These are phyloP conservation scores for Boletellus emodensis DNA, from an alignment of 768 basidiomycete species.

Conservation along the genomic window DNA sequence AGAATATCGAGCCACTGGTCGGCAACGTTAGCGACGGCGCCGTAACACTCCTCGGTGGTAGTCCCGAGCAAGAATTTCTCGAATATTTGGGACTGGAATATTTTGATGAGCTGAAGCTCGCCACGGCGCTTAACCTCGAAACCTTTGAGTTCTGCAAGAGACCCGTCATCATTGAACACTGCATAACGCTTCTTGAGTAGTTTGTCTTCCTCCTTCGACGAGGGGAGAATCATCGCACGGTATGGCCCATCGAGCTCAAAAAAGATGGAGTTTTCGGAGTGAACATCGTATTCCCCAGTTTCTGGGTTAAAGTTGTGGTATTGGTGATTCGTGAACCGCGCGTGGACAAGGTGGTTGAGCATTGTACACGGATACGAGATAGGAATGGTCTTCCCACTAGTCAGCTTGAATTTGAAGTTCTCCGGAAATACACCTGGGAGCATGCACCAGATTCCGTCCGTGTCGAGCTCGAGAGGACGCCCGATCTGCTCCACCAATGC, in stretches of 20 bases:
- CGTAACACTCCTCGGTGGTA: constrained; percentile 94
- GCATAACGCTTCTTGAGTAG: constrained; percentile 98
- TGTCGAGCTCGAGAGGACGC: constrained; percentile 94
- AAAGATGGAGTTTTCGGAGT: constrained; percentile 98
- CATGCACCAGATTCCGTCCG: constrained; percentile 99
- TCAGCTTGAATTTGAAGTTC: constrained; percentile 92
- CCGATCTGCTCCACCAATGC: constrained; percentile 97
- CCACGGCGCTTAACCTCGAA: constrained; percentile 99
- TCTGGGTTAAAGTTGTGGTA: constrained; percentile 90
- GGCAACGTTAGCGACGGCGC: constrained; percentile 88
- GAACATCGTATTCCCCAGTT: constrained; percentile 79
- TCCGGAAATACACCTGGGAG: constrained; percentile 96
- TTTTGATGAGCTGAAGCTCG: constrained; percentile 97
- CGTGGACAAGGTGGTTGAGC: constrained; percentile 97
- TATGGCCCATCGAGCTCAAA: constrained; percentile 99
- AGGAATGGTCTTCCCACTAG: constrained; percentile 78
- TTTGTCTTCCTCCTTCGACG: constrained; percentile 99
- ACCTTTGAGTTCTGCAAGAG: constrained; percentile 96
- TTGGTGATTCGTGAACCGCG: constrained; percentile 94
- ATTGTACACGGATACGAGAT: constrained; percentile 99
- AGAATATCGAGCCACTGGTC: constrained; percentile 98
- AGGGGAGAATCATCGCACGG: constrained; percentile 97
- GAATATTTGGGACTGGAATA: constrained; percentile 98
- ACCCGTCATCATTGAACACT: constrained; percentile 97
- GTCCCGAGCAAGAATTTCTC: constrained; percentile 93